Percentiles rank a stretch among this genome's conserved stretches.
Conservation (phyloP, 768 basidiomycete species). For the Lepiota subincarnata region DNA sequence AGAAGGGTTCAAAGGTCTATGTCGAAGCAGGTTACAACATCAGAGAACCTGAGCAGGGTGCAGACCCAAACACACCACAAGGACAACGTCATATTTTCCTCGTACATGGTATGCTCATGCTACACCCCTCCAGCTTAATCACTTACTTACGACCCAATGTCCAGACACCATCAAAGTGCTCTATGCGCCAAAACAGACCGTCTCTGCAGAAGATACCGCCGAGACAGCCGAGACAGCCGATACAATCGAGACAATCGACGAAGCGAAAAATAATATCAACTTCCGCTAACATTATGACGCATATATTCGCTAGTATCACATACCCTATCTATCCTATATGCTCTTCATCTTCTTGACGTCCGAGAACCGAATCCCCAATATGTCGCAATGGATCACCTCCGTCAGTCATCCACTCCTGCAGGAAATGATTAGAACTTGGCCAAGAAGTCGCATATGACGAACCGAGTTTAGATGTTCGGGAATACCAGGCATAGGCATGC, state of each 20-base stretch:
- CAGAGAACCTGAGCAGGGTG: constrained; percentile 61
- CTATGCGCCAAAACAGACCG: constrained; percentile 21
- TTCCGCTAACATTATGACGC: not conserved
- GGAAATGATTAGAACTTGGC: not conserved
- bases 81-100: constrained; percentile 83
- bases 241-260: too few relatives aligned
- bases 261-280: not conserved
- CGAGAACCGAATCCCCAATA: not conserved
- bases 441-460: constrained; percentile 1
- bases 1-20: constrained; percentile 71
- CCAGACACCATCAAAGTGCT: constrained; percentile 56
- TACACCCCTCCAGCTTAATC: not conserved
- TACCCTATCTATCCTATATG: not conserved
- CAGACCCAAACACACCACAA: constrained; percentile 62
- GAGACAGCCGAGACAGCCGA: not conserved
- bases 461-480: constrained; percentile 27
- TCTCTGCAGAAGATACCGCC: not conserved
- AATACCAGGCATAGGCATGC: constrained; percentile 26
- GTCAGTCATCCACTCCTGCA: constrained; percentile 7
- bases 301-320: not conserved
- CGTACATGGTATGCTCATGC: constrained; percentile 56
- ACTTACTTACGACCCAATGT: not conserved
- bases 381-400: not conserved
- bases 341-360: not conserved
- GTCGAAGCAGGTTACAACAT: constrained; percentile 80